Percentiles rank a stretch among this genome's conserved stretches.
These are phyloP conservation scores for Heliosperma pusillum DNA, from an alignment of 148 eudicot genomes.

Conservation along the genomic window DNA sequence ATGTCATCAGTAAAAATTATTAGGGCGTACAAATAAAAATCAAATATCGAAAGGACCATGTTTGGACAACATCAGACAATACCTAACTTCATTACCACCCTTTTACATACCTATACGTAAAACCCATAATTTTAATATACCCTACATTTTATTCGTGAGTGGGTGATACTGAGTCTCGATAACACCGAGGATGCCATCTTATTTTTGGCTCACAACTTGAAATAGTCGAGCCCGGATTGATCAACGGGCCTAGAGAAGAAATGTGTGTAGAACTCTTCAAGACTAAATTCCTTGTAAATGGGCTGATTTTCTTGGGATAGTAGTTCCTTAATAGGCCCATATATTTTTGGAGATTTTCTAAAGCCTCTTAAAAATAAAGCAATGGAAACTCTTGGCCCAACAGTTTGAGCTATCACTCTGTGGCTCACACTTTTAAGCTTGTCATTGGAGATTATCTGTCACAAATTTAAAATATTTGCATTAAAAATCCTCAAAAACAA, in stretches of 20 bases:
- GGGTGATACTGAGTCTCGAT: no score
- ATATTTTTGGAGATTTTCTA: constrained; percentile 12
- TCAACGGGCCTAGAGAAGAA: constrained; percentile 25
- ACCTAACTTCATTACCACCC: no score
- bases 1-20: no score
- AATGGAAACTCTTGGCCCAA: constrained; percentile 48
- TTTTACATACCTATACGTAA: no score
- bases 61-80: no score
- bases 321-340: constrained; percentile 46
- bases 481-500: no score
- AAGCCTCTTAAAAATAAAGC: constrained; percentile 30
- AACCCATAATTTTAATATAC: no score
- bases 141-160: no score
- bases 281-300: constrained; percentile 22
- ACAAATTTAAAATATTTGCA: no score
- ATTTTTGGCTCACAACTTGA: constrained; percentile 17
- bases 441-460: constrained; percentile 34
- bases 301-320: constrained; percentile 36
- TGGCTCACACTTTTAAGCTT: constrained; percentile 35
- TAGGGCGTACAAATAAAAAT: no score
- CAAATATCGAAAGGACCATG: no score
- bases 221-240: constrained; percentile 16
- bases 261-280: constrained; percentile 18
- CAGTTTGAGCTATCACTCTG: constrained; percentile 28
- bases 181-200: no score